Percentiles rank a stretch among this genome's conserved stretches.
Conservation (phyloP, 129 eudicot species). For the Glebionis coronaria region DNA sequence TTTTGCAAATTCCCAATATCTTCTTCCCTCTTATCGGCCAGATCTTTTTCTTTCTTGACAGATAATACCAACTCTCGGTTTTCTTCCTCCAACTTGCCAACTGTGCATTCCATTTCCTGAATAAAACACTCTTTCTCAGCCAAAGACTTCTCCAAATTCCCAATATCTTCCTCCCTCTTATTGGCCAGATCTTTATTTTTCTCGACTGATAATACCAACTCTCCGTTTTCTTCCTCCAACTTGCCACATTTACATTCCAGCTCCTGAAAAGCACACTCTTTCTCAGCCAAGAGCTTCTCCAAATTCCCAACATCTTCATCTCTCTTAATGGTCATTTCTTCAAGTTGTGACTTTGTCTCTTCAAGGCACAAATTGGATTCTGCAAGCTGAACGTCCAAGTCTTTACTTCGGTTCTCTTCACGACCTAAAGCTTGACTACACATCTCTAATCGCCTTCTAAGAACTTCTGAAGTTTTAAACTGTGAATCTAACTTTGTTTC, state of each 20-base stretch:
- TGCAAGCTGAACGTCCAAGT: constrained; percentile 48
- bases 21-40: constrained; percentile 45
- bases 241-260: constrained; percentile 44
- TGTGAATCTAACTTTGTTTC: constrained; percentile 68
- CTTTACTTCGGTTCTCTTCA: constrained; percentile 61
- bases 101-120: constrained; percentile 58
- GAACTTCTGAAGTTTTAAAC: constrained; percentile 46
- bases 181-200: constrained; percentile 39
- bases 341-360: constrained; percentile 40
- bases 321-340: constrained; percentile 41
- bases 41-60: constrained; percentile 31
- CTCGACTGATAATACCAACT: constrained; percentile 34
- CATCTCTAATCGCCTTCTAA: constrained; percentile 49
- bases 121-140: constrained; percentile 20
- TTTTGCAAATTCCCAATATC: too few relatives aligned
- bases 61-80: constrained; percentile 34
- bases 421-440: constrained; percentile 71
- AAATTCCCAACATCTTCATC: constrained; percentile 22
- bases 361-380: constrained; percentile 30
- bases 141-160: too few relatives aligned
- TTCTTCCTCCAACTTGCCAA: constrained; percentile 49
- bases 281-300: constrained; percentile 16
- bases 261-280: constrained; percentile 54
- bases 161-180: constrained; percentile 32
- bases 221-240: constrained; percentile 47